Conservation (phyloP, 345 rosid species). For the Pistacia atlantica region DNA sequence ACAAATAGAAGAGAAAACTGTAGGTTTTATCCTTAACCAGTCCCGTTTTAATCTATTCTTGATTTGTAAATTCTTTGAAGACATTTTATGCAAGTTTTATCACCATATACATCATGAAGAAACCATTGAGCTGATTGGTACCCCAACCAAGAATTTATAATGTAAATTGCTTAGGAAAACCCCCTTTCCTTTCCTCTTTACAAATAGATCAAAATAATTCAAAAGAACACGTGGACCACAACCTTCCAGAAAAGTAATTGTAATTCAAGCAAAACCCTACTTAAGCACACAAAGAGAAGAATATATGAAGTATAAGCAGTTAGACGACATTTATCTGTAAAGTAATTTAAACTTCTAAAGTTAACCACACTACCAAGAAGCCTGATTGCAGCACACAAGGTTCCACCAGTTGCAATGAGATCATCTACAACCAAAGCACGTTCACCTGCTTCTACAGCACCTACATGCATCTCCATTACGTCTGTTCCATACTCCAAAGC, state of each 20-base stretch:
- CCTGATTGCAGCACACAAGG: slow-evolving; percentile 84
- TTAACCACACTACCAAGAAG: slow-evolving; percentile 68
- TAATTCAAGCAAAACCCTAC: neutral
- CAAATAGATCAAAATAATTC: neutral
- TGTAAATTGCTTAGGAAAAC: neutral
- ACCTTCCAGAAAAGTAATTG: neutral
- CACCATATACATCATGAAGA: neutral
- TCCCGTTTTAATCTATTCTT: neutral
- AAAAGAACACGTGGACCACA: neutral
- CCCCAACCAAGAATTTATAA: neutral
- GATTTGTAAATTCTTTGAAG: neutral
- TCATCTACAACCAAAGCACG: slow-evolving; percentile 87
- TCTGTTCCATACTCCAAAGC: slow-evolving; percentile 97
- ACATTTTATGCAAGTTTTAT: neutral
- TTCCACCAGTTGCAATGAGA: slow-evolving; percentile 97
- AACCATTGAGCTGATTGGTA: neutral
- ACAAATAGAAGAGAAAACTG: neutral
- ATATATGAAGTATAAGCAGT: slow-evolving; percentile 4
- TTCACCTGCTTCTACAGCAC: slow-evolving; percentile 91
- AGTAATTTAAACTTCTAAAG: slow-evolving; percentile 9
- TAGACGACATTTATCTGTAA: neutral
- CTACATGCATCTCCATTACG: slow-evolving; percentile 95
- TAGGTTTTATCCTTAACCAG: neutral
- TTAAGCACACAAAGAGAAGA: slow-evolving; percentile 2
- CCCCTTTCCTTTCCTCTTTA: neutral